Evolutionary conservation across 108 stramenopile species (phyloP), one percentile per base, ranked within the genome.

Genomic region (Pseudonitzschia delicatissima): DNA sequence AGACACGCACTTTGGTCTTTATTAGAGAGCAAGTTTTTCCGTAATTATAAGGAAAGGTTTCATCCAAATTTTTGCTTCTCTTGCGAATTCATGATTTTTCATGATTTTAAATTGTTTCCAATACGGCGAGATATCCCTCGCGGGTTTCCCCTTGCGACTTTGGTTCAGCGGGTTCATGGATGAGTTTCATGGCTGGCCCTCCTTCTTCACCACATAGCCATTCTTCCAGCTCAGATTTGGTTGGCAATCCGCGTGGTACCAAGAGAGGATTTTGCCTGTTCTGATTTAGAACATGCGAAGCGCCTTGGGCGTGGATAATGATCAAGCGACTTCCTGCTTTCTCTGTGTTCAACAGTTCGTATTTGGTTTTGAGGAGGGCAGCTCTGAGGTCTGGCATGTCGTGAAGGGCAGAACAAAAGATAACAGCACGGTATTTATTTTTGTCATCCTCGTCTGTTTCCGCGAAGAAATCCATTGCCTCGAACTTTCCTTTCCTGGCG

Each of bases 381-480:
- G 36, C 51, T 17, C 52, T 50, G 71, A 69, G 64, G 65, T 89
- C 87, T 12, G 87, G 85, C 37, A 89, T 55, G 66, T 89, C 85
- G 65, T 89, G 87, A 26, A 89, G 67, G 18, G 83, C 34, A 8
- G 83, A 80, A 42, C 87, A 89, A 76, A 89, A 86, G n/a, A 89
- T 71, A 21, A 86, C 70, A 25, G 72, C 59, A 63, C 83, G 75
- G 64, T 82, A 88, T 15, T 45, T 58, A 20, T 68, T 55, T 23
- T 67, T 57, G 18, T n/a, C 23, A 7, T 57, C 52, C 12, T 68
- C 48, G 15, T 36, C 33, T 9, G 44, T 45, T 15, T 45, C 36
- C 36, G 33, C 53, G 44, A 74, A 71, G 65, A 83, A 87, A 68
- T 89, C 85, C 36, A 60, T 51, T 6, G 71, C 79, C 12, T 68